These are phyloP conservation scores for Aristolochia californica DNA, from an alignment of 164 flowering plant species.

Conservation along the genomic window DNA sequence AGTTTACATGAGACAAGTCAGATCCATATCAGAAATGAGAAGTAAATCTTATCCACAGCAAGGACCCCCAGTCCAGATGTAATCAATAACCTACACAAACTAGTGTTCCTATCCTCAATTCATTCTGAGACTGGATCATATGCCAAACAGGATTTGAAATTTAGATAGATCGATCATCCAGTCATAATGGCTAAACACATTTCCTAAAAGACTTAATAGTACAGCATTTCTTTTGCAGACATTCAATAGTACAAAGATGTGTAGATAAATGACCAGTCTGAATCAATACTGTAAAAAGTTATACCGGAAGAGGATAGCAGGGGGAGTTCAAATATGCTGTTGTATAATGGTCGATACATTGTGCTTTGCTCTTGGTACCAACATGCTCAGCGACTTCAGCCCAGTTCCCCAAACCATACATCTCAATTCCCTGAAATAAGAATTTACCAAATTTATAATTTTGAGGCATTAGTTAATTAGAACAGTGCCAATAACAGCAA, in stretches of 20 bases:
- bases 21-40: too few species aligned
- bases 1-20: not conserved
- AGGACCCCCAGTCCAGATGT: too few species aligned
- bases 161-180: too few species aligned
- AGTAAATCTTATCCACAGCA: too few species aligned
- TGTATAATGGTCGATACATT: slow-evolving; percentile 73
- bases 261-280: not conserved
- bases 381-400: slow-evolving; percentile 90
- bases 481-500: not conserved
- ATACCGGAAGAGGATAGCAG: slow-evolving; percentile 89
- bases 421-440: slow-evolving; percentile 66
- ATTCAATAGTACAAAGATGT: not conserved
- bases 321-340: slow-evolving; percentile 72
- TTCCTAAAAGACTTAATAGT: too few species aligned
- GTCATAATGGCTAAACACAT: too few species aligned
- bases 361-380: slow-evolving; percentile 75
- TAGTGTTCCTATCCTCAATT: not conserved
- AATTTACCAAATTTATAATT: not conserved
- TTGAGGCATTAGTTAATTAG: not conserved
- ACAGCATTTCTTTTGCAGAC: too few species aligned
- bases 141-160: not conserved
- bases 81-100: too few species aligned
- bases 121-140: not conserved
- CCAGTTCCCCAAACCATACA: slow-evolving; percentile 97
- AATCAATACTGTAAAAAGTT: not conserved